Evolutionary conservation across 805 yeast species (phyloP).

Genomic region (Metschnikowia similis): DNA sequence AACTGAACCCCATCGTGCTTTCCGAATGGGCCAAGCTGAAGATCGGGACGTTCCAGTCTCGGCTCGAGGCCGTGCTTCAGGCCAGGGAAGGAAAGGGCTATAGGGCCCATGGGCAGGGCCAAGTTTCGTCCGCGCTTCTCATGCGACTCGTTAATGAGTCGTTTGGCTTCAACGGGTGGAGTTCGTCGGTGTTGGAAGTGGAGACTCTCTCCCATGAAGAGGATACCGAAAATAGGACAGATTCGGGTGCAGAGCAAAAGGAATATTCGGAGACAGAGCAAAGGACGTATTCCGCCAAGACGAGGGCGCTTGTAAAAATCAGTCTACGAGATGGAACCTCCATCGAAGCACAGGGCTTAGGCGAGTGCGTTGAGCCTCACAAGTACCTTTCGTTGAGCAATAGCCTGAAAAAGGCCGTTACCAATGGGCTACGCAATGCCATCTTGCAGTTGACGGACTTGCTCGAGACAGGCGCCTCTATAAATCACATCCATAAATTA

Average conservation of each 20-base stretch:
- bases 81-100: constrained; percentile 12
- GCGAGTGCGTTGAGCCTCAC: constrained; percentile 29
- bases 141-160: constrained; percentile 44
- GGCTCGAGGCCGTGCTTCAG: constrained; percentile 37
- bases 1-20: constrained; percentile 2
- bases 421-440: constrained; percentile 43
- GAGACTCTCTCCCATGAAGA: constrained; percentile 16
- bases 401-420: constrained; percentile 46
- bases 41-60: constrained; percentile 47
- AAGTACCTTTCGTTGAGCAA: constrained; percentile 33
- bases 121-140: constrained; percentile 10
- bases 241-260: constrained; percentile 8
- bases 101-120: not conserved
- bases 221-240: constrained; percentile 18
- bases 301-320: constrained; percentile 30
- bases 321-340: constrained; percentile 43
- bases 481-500: not conserved
- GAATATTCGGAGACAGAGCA: constrained; percentile 9
- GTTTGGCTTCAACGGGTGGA: constrained; percentile 60
- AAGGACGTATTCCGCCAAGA: constrained; percentile 19
- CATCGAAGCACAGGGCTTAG: constrained; percentile 36
- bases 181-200: constrained; percentile 35
- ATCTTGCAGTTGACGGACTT: constrained; percentile 28
- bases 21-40: constrained; percentile 41
- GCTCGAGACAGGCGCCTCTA: constrained; percentile 3